Evolutionary conservation across 78 protist genomes (phyloP).

Genomic region (Planoprotostelium fungivorum): DNA sequence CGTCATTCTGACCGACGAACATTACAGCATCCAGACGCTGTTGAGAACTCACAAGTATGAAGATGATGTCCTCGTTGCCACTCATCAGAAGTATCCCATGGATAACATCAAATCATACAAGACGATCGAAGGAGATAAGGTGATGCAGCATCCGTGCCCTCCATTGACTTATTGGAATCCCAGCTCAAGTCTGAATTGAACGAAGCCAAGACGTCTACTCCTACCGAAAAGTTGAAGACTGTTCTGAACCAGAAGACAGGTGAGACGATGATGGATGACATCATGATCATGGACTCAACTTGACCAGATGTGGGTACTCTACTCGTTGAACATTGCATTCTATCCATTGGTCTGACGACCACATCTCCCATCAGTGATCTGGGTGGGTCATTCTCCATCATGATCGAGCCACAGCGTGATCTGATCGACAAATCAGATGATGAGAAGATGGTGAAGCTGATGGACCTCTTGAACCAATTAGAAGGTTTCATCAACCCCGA

Average conservation of each 20-base stretch:
- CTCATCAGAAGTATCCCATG: conserved; percentile 10
- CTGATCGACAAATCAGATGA: neutral
- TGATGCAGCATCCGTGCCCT: conserved; percentile 3
- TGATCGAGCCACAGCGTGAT: no score
- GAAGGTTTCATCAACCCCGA: neutral
- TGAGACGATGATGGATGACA: neutral
- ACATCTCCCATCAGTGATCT: neutral
- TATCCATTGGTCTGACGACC: neutral
- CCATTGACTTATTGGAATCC: no score
- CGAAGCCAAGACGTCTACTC: neutral
- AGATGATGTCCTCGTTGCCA: conserved; percentile 33
- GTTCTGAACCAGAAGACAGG: conserved; percentile 24
- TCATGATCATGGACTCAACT: neutral
- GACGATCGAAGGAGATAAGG: neutral
- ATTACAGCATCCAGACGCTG: conserved; percentile 25
- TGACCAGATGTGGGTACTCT: neutral
- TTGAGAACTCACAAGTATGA: conserved; percentile 52
- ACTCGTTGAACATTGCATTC: neutral
- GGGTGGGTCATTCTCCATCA: no score
- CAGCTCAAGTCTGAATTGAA: no score
- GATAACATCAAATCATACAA: neutral
- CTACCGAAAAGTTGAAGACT: conserved; percentile 32
- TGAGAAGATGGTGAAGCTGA: neutral
- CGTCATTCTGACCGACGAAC: conserved; percentile 55
- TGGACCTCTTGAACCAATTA: neutral